These are phyloP conservation scores for Oryza meridionalis DNA, from an alignment of 176 grass and related monocot species.

Conservation along the genomic window DNA sequence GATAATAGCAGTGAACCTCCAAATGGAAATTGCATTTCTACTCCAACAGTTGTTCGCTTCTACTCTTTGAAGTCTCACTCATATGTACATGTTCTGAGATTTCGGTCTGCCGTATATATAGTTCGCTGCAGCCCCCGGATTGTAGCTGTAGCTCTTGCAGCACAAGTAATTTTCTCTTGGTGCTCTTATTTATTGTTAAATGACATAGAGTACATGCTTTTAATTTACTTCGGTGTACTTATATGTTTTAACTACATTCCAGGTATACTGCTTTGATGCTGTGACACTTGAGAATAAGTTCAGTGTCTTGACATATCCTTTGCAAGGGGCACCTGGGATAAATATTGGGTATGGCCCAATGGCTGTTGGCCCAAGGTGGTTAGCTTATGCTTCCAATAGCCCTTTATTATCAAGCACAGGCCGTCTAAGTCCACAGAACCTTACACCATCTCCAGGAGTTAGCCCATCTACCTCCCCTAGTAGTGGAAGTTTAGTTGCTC, in stretches of 20 bases:
- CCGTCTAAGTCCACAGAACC: conserved; percentile 95
- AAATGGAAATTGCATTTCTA: conserved; percentile 64
- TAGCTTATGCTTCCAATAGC: conserved; percentile 87
- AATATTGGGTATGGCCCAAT: conserved; percentile 96
- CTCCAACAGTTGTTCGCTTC: conserved; percentile 90
- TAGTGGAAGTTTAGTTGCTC: conserved; percentile 94
- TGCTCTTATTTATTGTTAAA: conserved; percentile 32
- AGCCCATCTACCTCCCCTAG: conserved; percentile 98
- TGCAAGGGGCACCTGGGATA: conserved; percentile 84
- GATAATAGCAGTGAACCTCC: conserved; percentile 76
- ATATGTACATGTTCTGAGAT: conserved; percentile 91
- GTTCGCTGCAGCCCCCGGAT: conserved; percentile 91
- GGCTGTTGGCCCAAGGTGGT: conserved; percentile 95
- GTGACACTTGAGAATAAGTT: conserved; percentile 97
- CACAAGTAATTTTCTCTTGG: conserved; percentile 76
- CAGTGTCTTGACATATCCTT: conserved; percentile 87
- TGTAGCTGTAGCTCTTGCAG: conserved; percentile 94
- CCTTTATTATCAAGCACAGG: conserved; percentile 83
- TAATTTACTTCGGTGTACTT: conserved; percentile 22
- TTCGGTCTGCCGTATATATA: conserved; percentile 96
- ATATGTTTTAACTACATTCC: conserved; percentile 38
- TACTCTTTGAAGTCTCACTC: conserved; percentile 95
- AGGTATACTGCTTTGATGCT: conserved; percentile 99
- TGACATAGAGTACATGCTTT: neutral
- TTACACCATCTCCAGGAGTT: conserved; percentile 94